Percentiles rank a stretch among this genome's conserved stretches.
Conservation (phyloP, 352 stramenopile genomes). For the Pythium aquatile region DNA sequence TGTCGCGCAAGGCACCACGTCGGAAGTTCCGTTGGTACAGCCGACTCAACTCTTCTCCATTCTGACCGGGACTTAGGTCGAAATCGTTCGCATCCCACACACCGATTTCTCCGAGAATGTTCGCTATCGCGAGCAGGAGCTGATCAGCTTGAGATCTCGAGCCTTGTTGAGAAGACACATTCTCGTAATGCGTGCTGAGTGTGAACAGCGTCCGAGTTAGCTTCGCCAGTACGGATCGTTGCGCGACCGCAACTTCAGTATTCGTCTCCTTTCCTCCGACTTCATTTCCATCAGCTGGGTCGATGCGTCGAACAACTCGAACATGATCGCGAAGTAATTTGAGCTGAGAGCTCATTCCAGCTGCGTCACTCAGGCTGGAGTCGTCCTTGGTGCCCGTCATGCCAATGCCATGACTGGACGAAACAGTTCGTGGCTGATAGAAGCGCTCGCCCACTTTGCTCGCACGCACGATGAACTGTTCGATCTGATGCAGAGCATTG, state of each 20-base stretch:
- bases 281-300: background rate
- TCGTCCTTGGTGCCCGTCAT: background rate
- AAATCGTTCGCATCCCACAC: constrained; percentile 56
- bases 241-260: background rate
- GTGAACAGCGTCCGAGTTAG: constrained; percentile 57
- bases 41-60: constrained; percentile 45
- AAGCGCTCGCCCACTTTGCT: constrained; percentile 49
- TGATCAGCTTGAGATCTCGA: background rate
- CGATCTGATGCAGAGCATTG: constrained; percentile 43
- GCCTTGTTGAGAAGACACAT: background rate
- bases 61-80: constrained; percentile 53
- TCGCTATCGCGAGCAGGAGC: constrained; percentile 37
- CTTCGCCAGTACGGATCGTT: constrained; percentile 28
- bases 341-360: constrained; percentile 17
- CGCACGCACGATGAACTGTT: constrained; percentile 58
- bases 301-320: constrained; percentile 8
- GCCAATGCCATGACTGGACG: background rate
- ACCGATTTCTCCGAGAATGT: constrained; percentile 67
- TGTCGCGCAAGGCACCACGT: constrained; percentile 53
- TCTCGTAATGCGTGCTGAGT: constrained; percentile 33
- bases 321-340: constrained; percentile 16
- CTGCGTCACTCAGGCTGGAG: background rate
- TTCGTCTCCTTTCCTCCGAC: constrained; percentile 6
- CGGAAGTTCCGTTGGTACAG: constrained; percentile 61
- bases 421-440: constrained; percentile 34